phyloP scores from a whole-genome alignment of 495 filamentous ascomycete species.

The Beverwykella pulmonaria region DNA sequence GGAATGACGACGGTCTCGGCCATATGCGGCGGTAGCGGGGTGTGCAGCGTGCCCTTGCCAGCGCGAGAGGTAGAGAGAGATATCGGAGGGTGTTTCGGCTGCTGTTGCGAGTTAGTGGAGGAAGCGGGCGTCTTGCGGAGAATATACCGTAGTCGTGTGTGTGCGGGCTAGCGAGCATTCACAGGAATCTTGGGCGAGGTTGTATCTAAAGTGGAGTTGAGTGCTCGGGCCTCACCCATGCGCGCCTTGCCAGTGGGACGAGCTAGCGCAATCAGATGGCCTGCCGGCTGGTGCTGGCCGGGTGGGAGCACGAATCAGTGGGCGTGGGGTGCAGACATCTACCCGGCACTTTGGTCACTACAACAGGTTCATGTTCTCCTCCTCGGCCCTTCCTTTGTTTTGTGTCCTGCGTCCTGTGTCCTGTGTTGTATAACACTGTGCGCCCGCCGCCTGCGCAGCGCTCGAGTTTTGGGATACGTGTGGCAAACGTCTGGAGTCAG shows the following conservation, averaged over 20 bases:
- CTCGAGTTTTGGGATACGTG: slow-evolving; percentile 18
- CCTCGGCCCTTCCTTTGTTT: background rate
- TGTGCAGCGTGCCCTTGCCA: background rate
- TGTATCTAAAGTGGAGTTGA: slow-evolving; percentile 35
- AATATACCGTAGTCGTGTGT: background rate
- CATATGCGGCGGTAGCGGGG: slow-evolving; percentile 37
- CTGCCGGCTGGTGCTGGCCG: too few species aligned
- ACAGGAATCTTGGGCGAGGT: slow-evolving; percentile 9
- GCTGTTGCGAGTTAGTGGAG: background rate
- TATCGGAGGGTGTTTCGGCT: background rate
- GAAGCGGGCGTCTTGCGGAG: background rate
- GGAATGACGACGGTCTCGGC: slow-evolving; percentile 65
- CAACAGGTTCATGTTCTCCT: background rate
- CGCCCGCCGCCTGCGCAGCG: background rate
- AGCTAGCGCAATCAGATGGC: background rate
- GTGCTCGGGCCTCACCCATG: slow-evolving; percentile 10
- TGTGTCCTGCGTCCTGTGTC: background rate
- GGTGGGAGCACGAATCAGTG: background rate
- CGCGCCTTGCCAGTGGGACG: background rate
- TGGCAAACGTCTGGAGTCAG: slow-evolving; percentile 4
- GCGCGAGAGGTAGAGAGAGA: background rate
- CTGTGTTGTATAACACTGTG: too few species aligned
- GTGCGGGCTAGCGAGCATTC: background rate
- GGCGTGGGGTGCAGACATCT: slow-evolving; percentile 9
- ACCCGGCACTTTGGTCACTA: background rate